Evolutionary conservation across 768 basidiomycete species (phyloP), one percentile per base, ranked within the genome.

Genomic region (Amanita pallidorosea): DNA sequence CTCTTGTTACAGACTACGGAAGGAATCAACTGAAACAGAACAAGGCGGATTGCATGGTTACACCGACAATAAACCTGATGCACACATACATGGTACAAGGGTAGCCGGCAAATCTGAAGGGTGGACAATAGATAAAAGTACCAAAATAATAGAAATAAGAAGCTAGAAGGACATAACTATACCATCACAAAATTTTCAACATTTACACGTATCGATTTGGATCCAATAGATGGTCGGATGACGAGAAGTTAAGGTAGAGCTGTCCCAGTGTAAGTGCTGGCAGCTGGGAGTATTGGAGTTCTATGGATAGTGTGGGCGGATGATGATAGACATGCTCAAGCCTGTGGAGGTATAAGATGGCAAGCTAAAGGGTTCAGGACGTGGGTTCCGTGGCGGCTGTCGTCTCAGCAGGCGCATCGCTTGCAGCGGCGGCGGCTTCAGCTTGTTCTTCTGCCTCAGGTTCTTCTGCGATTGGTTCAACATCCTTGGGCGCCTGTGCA

Each of bases 391-490:
- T 20, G 36, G 51, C 34, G 29, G 45, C 33, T 25, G 37, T 54
- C 38, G 53, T 55, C 31, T 58, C 59, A 5, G 42, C 57, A 23
- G 51, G 53, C 22, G 41, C 47, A 5, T 51, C 42, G 23, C 7
- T 29, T 9, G 51, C 52, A 27, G 47, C 57, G 12, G 60, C 70
- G 5, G 57, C 65, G 40, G 66, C 70, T 41, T 73, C 70, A 4
- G 58, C 63, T 55, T 33, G 33, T 13, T 33, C 33, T 13, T 70
- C 74, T 44, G 66, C 67, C 53, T 73, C 72, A 9, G 74, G 72
- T 47, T 81, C 79, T 58, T 82, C 80, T 25, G 67, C 71, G 53
- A 83, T 83, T 17, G 79, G 71, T 53, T 73, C 74, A 18, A 57
- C 63, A 35, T 65, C 64, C 31, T 64, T 55, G 29, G 69, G 66